phyloP scores from a whole-genome alignment of 768 basidiomycete species.

The Leccinum ochraceum region DNA sequence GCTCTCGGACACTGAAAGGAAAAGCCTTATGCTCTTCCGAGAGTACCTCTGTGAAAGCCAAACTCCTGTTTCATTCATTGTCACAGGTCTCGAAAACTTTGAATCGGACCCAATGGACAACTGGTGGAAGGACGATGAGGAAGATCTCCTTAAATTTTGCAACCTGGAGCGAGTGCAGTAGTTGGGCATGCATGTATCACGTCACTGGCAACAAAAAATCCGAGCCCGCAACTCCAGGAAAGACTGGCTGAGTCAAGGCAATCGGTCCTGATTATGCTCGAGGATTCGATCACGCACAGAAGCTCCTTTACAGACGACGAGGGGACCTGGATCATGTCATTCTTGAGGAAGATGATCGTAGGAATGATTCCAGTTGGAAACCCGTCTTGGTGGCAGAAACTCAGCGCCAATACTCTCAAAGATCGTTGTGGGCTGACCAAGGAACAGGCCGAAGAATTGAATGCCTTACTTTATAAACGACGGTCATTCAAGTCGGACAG shows the following conservation, averaged over 20 bases:
- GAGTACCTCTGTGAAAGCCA: slow-evolving; percentile 39
- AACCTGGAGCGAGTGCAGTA: slow-evolving; percentile 11
- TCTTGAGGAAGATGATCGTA: slow-evolving; percentile 21
- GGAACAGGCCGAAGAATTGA: slow-evolving; percentile 1
- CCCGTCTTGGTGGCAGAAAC: slow-evolving; percentile 7
- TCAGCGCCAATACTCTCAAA: slow-evolving; percentile 9
- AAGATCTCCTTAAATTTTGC: slow-evolving; percentile 10
- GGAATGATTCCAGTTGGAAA: slow-evolving; percentile 11
- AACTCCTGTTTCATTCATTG: slow-evolving; percentile 39
- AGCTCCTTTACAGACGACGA: slow-evolving; percentile 14
- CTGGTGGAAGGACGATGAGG: slow-evolving; percentile 32
- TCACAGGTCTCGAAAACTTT: slow-evolving; percentile 39
- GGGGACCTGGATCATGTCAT: slow-evolving; percentile 22
- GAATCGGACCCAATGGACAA: slow-evolving; percentile 24
- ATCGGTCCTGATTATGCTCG: slow-evolving; percentile 19
- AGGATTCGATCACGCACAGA: slow-evolving; percentile 23
- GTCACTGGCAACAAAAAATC: slow-evolving; percentile 8
- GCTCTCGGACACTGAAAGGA: slow-evolving; percentile 25
- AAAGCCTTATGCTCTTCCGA: slow-evolving; percentile 36
- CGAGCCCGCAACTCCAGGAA: background rate
- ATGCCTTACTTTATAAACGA: slow-evolving; percentile 5
- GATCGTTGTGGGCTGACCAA: slow-evolving; percentile 16
- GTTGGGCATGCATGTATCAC: slow-evolving; percentile 35
- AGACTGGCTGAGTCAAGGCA: slow-evolving; percentile 18
- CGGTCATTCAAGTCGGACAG: no score